These are phyloP conservation scores for Saturnispora gosingensis DNA, from an alignment of 805 yeast species.

Conservation along the genomic window DNA sequence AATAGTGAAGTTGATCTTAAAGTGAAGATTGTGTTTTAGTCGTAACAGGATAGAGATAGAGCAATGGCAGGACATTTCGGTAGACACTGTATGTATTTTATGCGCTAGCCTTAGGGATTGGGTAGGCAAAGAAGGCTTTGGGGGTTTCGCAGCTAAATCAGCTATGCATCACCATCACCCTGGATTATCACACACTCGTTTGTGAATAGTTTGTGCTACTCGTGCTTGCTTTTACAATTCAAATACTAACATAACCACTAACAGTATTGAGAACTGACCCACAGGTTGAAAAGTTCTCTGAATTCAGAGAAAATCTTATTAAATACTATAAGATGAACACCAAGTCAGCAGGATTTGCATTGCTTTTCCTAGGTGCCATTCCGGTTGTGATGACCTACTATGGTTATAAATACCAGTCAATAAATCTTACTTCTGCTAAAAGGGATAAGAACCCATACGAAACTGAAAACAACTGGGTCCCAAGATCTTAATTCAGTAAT, in stretches of 20 bases:
- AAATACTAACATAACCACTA: slow-evolving; percentile 3
- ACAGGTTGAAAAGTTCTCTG: slow-evolving; percentile 25
- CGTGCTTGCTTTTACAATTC: not conserved
- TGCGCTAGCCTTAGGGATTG: not conserved
- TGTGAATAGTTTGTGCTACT: not conserved
- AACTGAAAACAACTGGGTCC: slow-evolving; percentile 20
- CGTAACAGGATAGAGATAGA: not conserved
- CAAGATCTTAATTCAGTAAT: slow-evolving; percentile 17
- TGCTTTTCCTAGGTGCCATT: slow-evolving; percentile 24
- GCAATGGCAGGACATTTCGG: slow-evolving; percentile 27
- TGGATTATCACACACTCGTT: no score
- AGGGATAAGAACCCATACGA: slow-evolving; percentile 24
- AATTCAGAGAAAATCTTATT: slow-evolving; percentile 25
- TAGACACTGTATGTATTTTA: slow-evolving; percentile 25
- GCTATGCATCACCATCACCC: not conserved
- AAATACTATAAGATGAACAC: slow-evolving; percentile 25
- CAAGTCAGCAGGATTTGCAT: slow-evolving; percentile 22
- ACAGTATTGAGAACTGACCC: slow-evolving; percentile 26
- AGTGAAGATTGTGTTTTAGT: not conserved
- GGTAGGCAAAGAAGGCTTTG: not conserved
- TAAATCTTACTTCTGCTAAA: slow-evolving; percentile 22
- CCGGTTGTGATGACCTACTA: slow-evolving; percentile 27
- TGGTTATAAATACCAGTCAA: slow-evolving; percentile 25
- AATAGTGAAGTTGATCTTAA: not conserved
- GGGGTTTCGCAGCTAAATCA: not conserved